Conservation (phyloP, 345 rosid species). For the Gossypium sturtianum region DNA sequence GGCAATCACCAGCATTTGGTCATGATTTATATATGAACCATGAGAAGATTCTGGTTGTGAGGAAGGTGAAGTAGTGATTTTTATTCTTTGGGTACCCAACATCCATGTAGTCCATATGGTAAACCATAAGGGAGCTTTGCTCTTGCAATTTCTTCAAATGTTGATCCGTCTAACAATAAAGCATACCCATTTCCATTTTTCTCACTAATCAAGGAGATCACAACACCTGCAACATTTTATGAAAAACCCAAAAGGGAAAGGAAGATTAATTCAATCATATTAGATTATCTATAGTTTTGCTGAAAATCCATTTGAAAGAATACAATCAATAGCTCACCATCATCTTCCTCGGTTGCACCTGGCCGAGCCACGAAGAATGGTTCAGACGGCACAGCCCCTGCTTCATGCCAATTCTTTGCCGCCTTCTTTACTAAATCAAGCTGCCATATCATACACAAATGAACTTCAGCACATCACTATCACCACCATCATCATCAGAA, state of each 20-base stretch:
- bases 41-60: neutral
- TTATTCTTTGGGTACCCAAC: constrained; percentile 71
- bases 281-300: neutral
- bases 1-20: neutral
- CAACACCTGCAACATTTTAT: constrained; percentile 50
- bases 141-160: constrained; percentile 87
- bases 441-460: constrained; percentile 23
- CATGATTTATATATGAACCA: neutral
- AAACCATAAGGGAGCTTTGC: constrained; percentile 91
- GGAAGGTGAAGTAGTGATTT: neutral
- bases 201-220: constrained; percentile 75
- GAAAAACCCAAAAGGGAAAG: too few relatives aligned
- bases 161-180: constrained; percentile 65
- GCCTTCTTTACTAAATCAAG: constrained; percentile 63
- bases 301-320: neutral
- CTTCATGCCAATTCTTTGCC: constrained; percentile 78
- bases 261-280: too few relatives aligned
- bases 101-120: constrained; percentile 93
- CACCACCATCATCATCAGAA: neutral
- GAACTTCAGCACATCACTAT: neutral
- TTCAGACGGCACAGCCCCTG: constrained; percentile 83
- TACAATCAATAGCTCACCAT: constrained; percentile 43
- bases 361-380: constrained; percentile 90
- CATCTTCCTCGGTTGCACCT: constrained; percentile 76
- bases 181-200: constrained; percentile 83